Base-by-base conservation (phyloP, 2,329 filamentous ascomycete species). In the Leptoxyphium fumago region DNA sequence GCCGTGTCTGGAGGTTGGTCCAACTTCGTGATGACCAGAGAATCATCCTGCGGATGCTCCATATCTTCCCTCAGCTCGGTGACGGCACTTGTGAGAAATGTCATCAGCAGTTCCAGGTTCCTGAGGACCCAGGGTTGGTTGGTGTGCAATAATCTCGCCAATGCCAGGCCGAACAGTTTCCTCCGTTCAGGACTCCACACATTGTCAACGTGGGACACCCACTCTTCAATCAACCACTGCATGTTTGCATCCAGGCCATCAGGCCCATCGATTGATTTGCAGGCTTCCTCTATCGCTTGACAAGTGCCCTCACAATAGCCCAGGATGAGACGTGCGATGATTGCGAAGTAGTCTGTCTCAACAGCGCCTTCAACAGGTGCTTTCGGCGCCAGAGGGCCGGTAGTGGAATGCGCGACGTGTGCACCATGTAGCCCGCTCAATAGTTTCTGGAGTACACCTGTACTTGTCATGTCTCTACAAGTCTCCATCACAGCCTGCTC, bases 271-370 rank as follows among this genome's bases (percentile, higher is more conserved):
- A 44, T 30, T 10, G 42, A 17, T 6, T 43, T 39, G n/a, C 49
- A 50, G 1, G 53, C 49, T 1, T 51, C 51, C 14, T 74, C 69
- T 4, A 76, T 55, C 1, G 70, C 72, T 39, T 70, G 66, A 10
- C 80, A 66, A 51, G 94, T 82, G 2, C 83, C 67, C 2, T 64
- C 64, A 1, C 88, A 84, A 32, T 82, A 82, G 1, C 80, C 78
- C 2, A 94, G 66, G 0, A 80, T 76, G 13, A 96, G 73, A 1
- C 88, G 81, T 2, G 85, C 80, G 2, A 98, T 71, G 2, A 96
- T 78, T 4, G 78, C 75, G 56, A 94, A 82, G 60, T 94, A 94
- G 58, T 94, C 84, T 0, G 83, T 83, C 57, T 94, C 79, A 1
- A 84, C 80, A 10, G 87, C 73, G 10, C 79, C 77, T 53, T 82